Conservation (phyloP, 176 grass and related monocot genomes). For the Tillandsia fasciculata region DNA sequence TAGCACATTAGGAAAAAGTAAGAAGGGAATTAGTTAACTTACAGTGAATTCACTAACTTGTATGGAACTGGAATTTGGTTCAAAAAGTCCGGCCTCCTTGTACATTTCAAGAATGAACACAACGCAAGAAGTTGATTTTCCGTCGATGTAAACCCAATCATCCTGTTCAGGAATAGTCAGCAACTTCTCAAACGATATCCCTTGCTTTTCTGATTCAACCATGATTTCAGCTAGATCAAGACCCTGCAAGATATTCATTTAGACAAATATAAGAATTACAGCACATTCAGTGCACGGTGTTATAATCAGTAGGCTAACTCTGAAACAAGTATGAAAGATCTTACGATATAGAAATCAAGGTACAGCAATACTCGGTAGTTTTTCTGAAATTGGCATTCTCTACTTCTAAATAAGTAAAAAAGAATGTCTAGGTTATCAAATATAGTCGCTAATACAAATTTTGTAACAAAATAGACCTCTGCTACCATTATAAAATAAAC, state of each 20-base stretch:
- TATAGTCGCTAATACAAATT: no score
- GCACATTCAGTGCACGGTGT: slow-evolving; percentile 3
- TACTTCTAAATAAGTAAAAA: neutral
- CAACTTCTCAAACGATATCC: slow-evolving; percentile 81
- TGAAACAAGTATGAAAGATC: neutral
- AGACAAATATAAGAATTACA: slow-evolving; percentile 9
- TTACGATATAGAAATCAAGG: neutral
- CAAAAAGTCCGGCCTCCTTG: slow-evolving; percentile 88
- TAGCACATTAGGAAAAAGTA: neutral
- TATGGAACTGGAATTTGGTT: slow-evolving; percentile 41
- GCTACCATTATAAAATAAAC: no score
- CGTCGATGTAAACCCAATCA: slow-evolving; percentile 74
- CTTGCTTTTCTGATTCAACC: slow-evolving; percentile 78
- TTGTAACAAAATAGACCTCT: no score
- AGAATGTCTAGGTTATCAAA: no score
- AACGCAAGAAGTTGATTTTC: slow-evolving; percentile 86
- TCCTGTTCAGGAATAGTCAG: slow-evolving; percentile 80
- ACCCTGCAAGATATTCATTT: slow-evolving; percentile 44
- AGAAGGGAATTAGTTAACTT: slow-evolving; percentile 21
- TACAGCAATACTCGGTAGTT: neutral
- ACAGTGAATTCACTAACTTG: slow-evolving; percentile 96
- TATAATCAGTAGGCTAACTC: neutral
- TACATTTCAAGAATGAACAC: slow-evolving; percentile 88
- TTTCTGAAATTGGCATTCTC: neutral
- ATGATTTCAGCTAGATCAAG: slow-evolving; percentile 87